Conservation (phyloP, 2,329 filamentous ascomycete species). For the Fusarium brachygibbosum region DNA sequence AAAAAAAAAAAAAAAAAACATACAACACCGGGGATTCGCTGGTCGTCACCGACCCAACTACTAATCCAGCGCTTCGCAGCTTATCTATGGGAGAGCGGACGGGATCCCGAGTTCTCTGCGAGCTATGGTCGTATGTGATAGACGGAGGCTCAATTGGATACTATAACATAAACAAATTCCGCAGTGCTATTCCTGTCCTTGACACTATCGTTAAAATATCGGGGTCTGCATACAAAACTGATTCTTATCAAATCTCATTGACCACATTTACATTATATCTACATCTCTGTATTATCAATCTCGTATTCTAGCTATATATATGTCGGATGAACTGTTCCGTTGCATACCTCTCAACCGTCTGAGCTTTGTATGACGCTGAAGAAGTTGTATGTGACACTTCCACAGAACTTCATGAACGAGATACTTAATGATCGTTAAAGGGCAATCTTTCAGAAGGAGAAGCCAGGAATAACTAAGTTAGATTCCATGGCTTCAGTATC, state of each 20-base stretch:
- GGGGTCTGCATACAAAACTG: background rate
- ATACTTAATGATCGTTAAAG: background rate
- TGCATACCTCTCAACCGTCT: background rate
- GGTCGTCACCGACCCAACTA: too few species aligned
- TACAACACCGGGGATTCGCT: too few species aligned
- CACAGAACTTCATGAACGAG: background rate
- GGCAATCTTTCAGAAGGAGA: background rate
- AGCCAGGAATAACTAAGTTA: background rate
- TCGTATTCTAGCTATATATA: background rate
- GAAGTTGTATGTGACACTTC: background rate
- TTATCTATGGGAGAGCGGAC: too few species aligned
- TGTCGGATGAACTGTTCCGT: background rate
- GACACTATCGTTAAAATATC: too few species aligned
- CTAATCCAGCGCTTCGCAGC: too few species aligned
- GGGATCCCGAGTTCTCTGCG: too few species aligned
- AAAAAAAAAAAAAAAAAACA: too few species aligned
- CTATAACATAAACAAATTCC: too few species aligned
- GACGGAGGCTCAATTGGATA: too few species aligned
- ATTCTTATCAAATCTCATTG: background rate
- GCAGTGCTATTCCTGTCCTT: too few species aligned
- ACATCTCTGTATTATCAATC: background rate
- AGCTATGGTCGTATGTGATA: too few species aligned
- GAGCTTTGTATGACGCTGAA: background rate
- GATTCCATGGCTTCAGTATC: background rate
- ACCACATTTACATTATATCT: background rate